Conservation (phyloP, 257 asterid species). For the Rehmannia glutinosa region DNA sequence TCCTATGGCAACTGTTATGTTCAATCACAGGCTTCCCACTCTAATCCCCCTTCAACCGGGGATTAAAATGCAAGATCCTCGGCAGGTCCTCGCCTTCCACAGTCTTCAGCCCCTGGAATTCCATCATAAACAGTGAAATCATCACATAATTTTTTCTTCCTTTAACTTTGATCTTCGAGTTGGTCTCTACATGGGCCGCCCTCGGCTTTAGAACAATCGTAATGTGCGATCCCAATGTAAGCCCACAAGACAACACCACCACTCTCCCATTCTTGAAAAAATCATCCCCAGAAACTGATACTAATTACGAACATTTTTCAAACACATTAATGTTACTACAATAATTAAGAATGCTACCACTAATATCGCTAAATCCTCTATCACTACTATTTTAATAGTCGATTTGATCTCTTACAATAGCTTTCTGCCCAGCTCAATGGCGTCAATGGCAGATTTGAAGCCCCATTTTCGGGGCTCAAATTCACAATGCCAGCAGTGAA, state of each 20-base stretch:
- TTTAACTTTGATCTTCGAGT: slow-evolving; percentile 65
- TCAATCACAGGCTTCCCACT: slow-evolving; percentile 78
- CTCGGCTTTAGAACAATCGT: slow-evolving; percentile 72
- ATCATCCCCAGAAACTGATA: slow-evolving; percentile 42
- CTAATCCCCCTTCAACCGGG: slow-evolving; percentile 87
- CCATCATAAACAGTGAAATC: slow-evolving; percentile 87
- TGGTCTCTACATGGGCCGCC: slow-evolving; percentile 50
- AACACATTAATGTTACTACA: too few species aligned
- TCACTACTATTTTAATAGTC: background rate
- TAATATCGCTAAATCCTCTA: too few species aligned
- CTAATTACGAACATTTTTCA: slow-evolving; percentile 62
- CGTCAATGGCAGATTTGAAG: slow-evolving; percentile 54
- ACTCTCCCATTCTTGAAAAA: slow-evolving; percentile 35
- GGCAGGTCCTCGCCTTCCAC: slow-evolving; percentile 94
- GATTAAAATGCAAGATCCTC: slow-evolving; percentile 75
- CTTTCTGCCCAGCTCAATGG: slow-evolving; percentile 58
- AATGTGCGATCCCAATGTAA: slow-evolving; percentile 69
- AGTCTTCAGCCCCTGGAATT: slow-evolving; percentile 71
- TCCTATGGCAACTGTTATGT: slow-evolving; percentile 78
- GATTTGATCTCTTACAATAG: slow-evolving; percentile 61
- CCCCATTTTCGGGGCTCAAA: slow-evolving; percentile 33
- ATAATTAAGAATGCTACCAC: too few species aligned
- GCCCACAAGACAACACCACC: slow-evolving; percentile 76
- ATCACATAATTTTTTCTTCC: slow-evolving; percentile 33
- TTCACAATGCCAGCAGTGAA: slow-evolving; percentile 34